Conservation (phyloP, 177 flowering plant species). For the Vitis hybrid region DNA sequence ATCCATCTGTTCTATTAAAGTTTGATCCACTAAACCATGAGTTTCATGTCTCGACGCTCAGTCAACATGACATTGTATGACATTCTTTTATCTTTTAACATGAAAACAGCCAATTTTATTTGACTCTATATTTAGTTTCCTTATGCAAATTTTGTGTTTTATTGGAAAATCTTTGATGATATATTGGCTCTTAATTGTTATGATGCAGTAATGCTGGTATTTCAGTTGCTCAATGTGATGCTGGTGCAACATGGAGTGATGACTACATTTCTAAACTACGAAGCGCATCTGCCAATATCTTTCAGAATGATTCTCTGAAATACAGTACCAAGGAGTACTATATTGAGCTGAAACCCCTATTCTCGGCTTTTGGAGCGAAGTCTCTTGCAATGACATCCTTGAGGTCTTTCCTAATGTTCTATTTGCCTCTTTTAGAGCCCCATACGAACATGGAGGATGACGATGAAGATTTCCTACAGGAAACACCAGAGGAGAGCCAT, state of each 20-base stretch:
- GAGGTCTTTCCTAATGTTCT: constrained; percentile 75
- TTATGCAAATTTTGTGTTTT: background rate
- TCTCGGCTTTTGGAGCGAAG: constrained; percentile 75
- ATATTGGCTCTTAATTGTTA: constrained; percentile 8
- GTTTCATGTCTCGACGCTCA: no score
- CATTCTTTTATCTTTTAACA: no score
- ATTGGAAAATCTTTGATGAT: background rate
- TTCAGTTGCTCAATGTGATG: constrained; percentile 75
- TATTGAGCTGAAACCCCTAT: constrained; percentile 70
- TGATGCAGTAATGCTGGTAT: constrained; percentile 45
- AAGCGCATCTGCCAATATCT: constrained; percentile 39
- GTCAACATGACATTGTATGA: no score
- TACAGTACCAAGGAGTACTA: constrained; percentile 63
- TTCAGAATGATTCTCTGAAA: constrained; percentile 35
- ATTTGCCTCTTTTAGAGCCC: constrained; percentile 92
- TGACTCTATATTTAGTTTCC: no score
- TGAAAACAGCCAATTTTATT: no score
- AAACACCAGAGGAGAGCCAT: constrained; percentile 37
- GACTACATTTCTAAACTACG: constrained; percentile 46
- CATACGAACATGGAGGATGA: constrained; percentile 57
- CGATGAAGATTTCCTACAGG: constrained; percentile 74
- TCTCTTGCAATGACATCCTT: constrained; percentile 65
- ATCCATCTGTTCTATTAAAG: no score
- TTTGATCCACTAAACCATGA: no score
- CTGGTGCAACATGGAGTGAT: constrained; percentile 46